phyloP scores from a whole-genome alignment of 768 basidiomycete species.

The Boletus rubropictus region DNA sequence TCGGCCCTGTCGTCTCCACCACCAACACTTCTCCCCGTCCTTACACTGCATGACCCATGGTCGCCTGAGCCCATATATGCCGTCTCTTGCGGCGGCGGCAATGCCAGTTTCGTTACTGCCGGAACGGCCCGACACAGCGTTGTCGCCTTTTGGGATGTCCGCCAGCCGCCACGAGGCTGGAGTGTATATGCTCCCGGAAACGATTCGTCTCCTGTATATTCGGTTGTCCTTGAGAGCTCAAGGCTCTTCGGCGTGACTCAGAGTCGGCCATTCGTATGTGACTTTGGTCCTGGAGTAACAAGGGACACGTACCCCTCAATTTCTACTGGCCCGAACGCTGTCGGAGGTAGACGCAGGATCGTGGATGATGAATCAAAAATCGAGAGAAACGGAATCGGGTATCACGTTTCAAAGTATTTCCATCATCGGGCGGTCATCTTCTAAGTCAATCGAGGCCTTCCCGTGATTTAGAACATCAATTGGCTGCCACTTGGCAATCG shows the following conservation, averaged over 20 bases:
- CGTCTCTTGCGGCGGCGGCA: constrained; percentile 69
- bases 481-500: neutral
- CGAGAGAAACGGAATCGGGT: constrained; percentile 39
- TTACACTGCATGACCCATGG: constrained; percentile 63
- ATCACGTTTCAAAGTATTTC: constrained; percentile 46
- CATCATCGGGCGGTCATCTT: constrained; percentile 24
- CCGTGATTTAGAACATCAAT: neutral
- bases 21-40: constrained; percentile 47
- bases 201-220: constrained; percentile 74
- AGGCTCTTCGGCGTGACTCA: constrained; percentile 76
- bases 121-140: constrained; percentile 74
- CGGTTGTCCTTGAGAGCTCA: constrained; percentile 66
- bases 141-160: constrained; percentile 79
- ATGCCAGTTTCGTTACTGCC: constrained; percentile 59
- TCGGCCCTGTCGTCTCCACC: constrained; percentile 13
- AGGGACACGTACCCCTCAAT: constrained; percentile 50
- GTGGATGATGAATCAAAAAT: constrained; percentile 24
- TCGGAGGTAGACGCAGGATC: constrained; percentile 11
- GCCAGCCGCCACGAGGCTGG: constrained; percentile 58
- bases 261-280: constrained; percentile 69
- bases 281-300: constrained; percentile 65
- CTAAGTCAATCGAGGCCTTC: neutral
- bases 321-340: constrained; percentile 22
- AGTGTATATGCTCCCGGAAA: constrained; percentile 78
- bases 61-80: constrained; percentile 70